phyloP scores from a whole-genome alignment of 75 land plant genomes.

The Picea glauca region DNA sequence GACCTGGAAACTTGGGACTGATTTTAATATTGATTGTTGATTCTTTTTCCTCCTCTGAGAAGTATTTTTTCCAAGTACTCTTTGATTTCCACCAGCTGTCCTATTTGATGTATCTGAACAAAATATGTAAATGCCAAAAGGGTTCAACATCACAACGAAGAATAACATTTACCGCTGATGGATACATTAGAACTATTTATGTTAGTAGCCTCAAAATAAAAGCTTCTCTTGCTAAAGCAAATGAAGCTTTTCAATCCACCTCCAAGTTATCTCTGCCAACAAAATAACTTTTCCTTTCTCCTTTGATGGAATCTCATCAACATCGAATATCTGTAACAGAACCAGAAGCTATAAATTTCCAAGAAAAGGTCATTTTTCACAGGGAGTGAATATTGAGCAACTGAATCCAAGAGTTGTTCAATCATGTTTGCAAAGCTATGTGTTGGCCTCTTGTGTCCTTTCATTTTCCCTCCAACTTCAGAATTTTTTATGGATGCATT shows the following conservation, averaged over 20 bases:
- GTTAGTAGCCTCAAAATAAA: slow-evolving; percentile 83
- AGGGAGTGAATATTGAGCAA: slow-evolving; percentile 53
- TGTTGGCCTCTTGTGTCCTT: slow-evolving; percentile 70
- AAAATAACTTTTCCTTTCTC: slow-evolving; percentile 86
- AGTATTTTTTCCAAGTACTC: too few species aligned
- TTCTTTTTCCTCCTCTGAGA: too few species aligned
- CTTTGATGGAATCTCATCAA: slow-evolving; percentile 47
- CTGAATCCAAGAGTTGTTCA: slow-evolving; percentile 82
- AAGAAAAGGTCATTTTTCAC: slow-evolving; percentile 39
- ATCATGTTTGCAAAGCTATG: slow-evolving; percentile 81
- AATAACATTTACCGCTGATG: slow-evolving; percentile 71
- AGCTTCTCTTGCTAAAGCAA: slow-evolving; percentile 71
- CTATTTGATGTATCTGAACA: too few species aligned
- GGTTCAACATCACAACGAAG: slow-evolving; percentile 81
- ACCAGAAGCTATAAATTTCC: slow-evolving; percentile 8
- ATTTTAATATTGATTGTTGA: too few species aligned
- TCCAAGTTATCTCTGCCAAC: slow-evolving; percentile 28
- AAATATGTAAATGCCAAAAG: too few species aligned
- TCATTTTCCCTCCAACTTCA: slow-evolving; percentile 50
- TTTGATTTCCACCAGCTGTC: too few species aligned
- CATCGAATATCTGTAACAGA: slow-evolving; percentile 71
- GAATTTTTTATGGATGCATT: slow-evolving; percentile 43
- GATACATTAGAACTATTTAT: slow-evolving; percentile 80
- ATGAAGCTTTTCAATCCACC: slow-evolving; percentile 45
- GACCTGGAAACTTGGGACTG: too few species aligned